Base-by-base conservation (phyloP, 805 yeast genomes). In the Candida silvatica region DNA sequence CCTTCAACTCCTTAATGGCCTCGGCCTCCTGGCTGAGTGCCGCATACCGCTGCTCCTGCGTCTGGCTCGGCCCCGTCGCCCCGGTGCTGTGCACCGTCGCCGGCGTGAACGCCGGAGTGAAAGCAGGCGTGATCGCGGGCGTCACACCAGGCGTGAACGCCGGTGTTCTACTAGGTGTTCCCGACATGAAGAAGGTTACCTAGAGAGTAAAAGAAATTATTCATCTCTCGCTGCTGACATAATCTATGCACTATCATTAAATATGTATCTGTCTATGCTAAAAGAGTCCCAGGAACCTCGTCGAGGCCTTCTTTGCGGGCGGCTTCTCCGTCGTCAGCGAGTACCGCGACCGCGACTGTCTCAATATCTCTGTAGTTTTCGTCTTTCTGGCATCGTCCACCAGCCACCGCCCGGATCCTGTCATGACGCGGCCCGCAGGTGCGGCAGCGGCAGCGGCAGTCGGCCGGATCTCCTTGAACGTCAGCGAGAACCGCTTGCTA, bases 1-100 rank as follows among this genome's bases (percentile, higher is more conserved):
- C 43, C 30, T 48, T 54, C 28, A 61, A 41, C 24, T 61, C 65
- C 20, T 54, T 45, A 17, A 61, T 40, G 6, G 49, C 42, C 3
- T 32, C 34, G 17, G 47, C 31, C 26, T 51, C 58, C 20, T 35
- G 32, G n/a, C 37, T 43, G 20, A 52, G 31, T 12, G 32, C 29
- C 9, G 44, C 52, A 16, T 39, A 38, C 20, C 43, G 48, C 17
- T 43, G 46, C 2, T 37, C 36, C 6, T 40, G 31, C 8, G 32
- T 17, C 6, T 17, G 18, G 19, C 37, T 33, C 6, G 18, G 37
- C 3, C 37, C 26, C 1, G 39, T 39, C 11, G 34, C 41, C 3
- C 38, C 28, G 1, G 38, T 38, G 9, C 36, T 41, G 20, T 38
- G 34, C 12, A 15, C 26, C 6, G 31, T 17, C n/a, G 7, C 27